Base-by-base conservation (phyloP, 73 alveolate species). In the Paraurostyla sp. region DNA sequence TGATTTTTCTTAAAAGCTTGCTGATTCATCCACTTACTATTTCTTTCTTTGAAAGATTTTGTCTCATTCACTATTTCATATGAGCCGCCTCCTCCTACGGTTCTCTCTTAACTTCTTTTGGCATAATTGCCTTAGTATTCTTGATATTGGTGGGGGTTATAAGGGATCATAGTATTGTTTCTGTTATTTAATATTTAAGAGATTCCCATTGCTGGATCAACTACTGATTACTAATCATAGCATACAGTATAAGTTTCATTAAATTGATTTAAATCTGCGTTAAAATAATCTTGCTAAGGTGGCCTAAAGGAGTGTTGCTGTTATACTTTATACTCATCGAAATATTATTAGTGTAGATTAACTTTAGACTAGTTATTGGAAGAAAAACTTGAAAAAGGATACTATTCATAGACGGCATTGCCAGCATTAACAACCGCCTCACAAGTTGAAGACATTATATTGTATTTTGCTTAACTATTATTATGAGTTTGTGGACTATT, bases 51-150 rank as follows among this genome's bases (percentile, higher is more conserved):
- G 56, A 73, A 73, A n/a, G 23, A 20, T 49, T 73, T 73, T 15
- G 86, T 48, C 29, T 49, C 86, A 46, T 73, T 73, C 7, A 73
- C 20, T 0, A 73, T 46, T 46, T 73, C 86, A 73, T 73, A 73
- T 15, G 86, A 73, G 2, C 52, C 71, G 2, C 2, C 3, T 9
- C 58, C 42, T n/a, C 25, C 78, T 27, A 33, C 3, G 4, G 27
- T 50, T 27, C 25, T 16, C 9, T 13, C 7, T n/a, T n/a, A n/a
- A n/a, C n/a, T n/a, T n/a, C n/a, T n/a, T n/a, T n/a, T n/a, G n/a
- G n/a, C n/a, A n/a, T n/a, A n/a, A n/a, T n/a, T n/a, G n/a, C n/a
- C n/a, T n/a, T n/a, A n/a, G n/a, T n/a, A n/a, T n/a, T n/a, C n/a
- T n/a, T n/a, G n/a, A n/a, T n/a, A n/a, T n/a, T n/a, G n/a, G n/a